Evolutionary conservation across 805 yeast genomes (phyloP), one percentile per base, ranked within the genome.

Genomic region (Kodamaea lidongshanica): DNA sequence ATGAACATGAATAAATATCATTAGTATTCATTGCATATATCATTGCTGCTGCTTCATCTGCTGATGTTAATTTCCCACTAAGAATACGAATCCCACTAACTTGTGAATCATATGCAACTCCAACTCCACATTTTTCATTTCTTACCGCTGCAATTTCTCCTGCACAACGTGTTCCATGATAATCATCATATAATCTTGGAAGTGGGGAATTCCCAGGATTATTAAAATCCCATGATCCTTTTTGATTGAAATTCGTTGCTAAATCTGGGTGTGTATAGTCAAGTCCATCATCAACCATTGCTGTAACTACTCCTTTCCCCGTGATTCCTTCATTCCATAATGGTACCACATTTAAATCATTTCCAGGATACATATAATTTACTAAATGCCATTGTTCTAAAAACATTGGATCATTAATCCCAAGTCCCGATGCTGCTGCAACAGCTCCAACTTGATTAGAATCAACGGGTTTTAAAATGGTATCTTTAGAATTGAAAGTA

Each of bases 121-220:
- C 98, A 5, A 92, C 70, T n/a, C 98, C 98, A 58, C 98, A 92
- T 12, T 67, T 79, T 17, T 75, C 81, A 53, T 92, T 89, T 30
- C 75, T 87, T 3, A 79, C 92, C 4, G 84, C 86, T 0, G 96
- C 96, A 34, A 92, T 82, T 56, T 92, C 98, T 21, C 96, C 97
- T 2, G 98, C 97, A 62, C 98, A 92, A 41, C 98, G 65, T 0
- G 98, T 92, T 5, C 98, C 98, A 54, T 92, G 98, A 44, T 78
- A 77, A 53, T 92, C 98, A 52, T 83, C 94, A 6, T 45, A 55
- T 16, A 89, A 65, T 33, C 78, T 64, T 7, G 98, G 98, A 44
- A 72, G 75, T 2, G 98, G 98, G 27, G 77, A 60, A 13, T 74
- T 67, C 0, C 67, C 68, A 45, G 83, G 78, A 45, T 76, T 82